Evolutionary conservation across 1,139 yeast genomes (phyloP).

Genomic region (Citeromyces hawaiiensis): DNA sequence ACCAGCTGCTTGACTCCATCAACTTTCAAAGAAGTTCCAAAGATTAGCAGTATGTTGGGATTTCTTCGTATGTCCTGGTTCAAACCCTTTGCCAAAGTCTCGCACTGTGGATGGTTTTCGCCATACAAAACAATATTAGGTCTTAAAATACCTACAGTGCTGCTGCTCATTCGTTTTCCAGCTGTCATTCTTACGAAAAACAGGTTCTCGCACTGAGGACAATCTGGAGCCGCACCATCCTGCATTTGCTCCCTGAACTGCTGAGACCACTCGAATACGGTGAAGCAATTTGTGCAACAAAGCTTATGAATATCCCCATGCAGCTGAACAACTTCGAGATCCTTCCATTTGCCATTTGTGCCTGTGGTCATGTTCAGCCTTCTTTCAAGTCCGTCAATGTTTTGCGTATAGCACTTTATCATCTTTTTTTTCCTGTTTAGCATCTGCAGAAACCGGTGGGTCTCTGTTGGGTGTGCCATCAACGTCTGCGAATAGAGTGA

Average conservation of each 20-base stretch:
- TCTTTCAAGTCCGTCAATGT: constrained; percentile 60
- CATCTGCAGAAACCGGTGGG: constrained; percentile 64
- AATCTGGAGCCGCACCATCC: constrained; percentile 49
- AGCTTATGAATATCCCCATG: constrained; percentile 81
- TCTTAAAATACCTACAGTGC: constrained; percentile 44
- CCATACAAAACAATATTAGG: constrained; percentile 74
- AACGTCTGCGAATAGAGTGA: constrained; percentile 49
- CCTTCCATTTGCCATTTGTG: constrained; percentile 36
- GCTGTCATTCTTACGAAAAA: constrained; percentile 36
- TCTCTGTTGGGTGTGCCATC: constrained; percentile 66
- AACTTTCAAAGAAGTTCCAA: constrained; percentile 69
- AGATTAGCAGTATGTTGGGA: constrained; percentile 56
- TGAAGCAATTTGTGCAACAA: constrained; percentile 57
- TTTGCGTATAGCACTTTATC: constrained; percentile 75
- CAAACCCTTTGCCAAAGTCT: constrained; percentile 46
- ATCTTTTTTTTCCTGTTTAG: constrained; percentile 56
- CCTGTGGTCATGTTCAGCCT: constrained; percentile 16
- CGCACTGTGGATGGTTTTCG: constrained; percentile 67
- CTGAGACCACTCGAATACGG: constrained; percentile 47
- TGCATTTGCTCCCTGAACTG: constrained; percentile 29
- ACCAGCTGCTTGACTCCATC: constrained; percentile 62
- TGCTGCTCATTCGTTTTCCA: constrained; percentile 49
- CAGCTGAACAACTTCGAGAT: constrained; percentile 68
- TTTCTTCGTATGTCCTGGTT: constrained; percentile 35
- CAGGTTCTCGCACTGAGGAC: constrained; percentile 41